A percentile compares a stretch with the other conserved stretches of the same genome.
Evolutionary conservation across 2,329 filamentous ascomycete genomes (phyloP).

Genomic region (Sporothrix euskadiensis): DNA sequence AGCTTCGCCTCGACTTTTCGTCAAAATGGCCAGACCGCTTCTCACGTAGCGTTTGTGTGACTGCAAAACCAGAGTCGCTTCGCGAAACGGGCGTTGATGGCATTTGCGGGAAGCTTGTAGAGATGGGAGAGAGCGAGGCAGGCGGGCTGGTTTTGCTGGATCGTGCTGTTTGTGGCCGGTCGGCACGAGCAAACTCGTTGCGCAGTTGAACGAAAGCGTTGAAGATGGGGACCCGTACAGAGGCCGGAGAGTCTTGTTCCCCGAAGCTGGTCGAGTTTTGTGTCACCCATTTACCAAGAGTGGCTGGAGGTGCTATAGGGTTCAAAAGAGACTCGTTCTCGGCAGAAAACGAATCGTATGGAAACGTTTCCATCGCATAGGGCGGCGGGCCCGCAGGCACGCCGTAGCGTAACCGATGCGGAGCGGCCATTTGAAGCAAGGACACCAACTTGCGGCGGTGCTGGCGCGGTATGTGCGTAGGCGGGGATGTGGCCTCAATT

Average conservation of each 20-base stretch:
- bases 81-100: conserved; percentile 79
- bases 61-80: conserved; percentile 86
- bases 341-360: conserved; percentile 83
- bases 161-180: conserved; percentile 75
- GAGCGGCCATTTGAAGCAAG: conserved; percentile 83
- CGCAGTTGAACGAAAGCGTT: conserved; percentile 86
- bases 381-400: conserved; percentile 85
- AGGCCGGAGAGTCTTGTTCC: conserved; percentile 56
- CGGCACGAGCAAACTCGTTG: conserved; percentile 63
- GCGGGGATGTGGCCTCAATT: conserved; percentile 79
- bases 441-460: conserved; percentile 87
- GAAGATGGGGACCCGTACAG: conserved; percentile 69
- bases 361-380: conserved; percentile 90
- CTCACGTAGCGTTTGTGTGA: conserved; percentile 83
- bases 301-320: conserved; percentile 66
- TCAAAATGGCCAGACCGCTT: conserved; percentile 95
- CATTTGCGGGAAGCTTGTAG: conserved; percentile 72
- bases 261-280: conserved; percentile 89
- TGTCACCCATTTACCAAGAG: conserved; percentile 80
- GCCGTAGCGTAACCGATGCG: conserved; percentile 82
- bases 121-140: conserved; percentile 72
- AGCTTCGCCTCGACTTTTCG: conserved; percentile 78
- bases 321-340: conserved; percentile 82
- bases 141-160: conserved; percentile 63
- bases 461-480: conserved; percentile 79